Percentiles rank a stretch among this genome's conserved stretches.
Evolutionary conservation across 805 yeast genomes (phyloP).

Genomic region (Pichia rugopelliculosa): DNA sequence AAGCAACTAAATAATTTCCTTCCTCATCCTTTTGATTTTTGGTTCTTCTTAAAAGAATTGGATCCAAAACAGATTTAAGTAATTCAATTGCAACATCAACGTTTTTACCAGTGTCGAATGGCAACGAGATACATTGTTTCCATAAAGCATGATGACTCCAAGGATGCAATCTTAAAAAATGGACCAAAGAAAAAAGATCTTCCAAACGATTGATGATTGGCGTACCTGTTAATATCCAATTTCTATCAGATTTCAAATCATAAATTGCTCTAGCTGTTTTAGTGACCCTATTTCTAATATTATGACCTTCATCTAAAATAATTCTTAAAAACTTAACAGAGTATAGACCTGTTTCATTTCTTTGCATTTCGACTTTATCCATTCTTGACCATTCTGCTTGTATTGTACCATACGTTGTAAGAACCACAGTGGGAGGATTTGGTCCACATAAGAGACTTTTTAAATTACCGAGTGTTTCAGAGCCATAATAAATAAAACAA

Average conservation of each 20-base stretch:
- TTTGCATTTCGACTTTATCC: slow-evolving; percentile 21
- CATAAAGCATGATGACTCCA: slow-evolving; percentile 83
- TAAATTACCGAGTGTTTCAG: slow-evolving; percentile 46
- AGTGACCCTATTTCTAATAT: slow-evolving; percentile 69
- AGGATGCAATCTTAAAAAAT: slow-evolving; percentile 74
- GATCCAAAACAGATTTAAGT: slow-evolving; percentile 79
- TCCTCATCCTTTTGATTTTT: slow-evolving; percentile 70
- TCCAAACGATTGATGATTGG: slow-evolving; percentile 86
- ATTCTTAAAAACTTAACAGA: slow-evolving; percentile 69
- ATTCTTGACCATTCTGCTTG: slow-evolving; percentile 62
- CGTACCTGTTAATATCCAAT: slow-evolving; percentile 89
- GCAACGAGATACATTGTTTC: slow-evolving; percentile 77
- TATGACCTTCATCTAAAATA: slow-evolving; percentile 81
- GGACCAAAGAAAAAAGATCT: slow-evolving; percentile 72
- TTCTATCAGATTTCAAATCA: slow-evolving; percentile 54
- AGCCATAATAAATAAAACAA: slow-evolving; percentile 72
- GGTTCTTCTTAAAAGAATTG: slow-evolving; percentile 76
- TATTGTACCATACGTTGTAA: slow-evolving; percentile 86
- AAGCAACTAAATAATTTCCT: slow-evolving; percentile 65
- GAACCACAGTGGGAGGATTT: slow-evolving; percentile 57
- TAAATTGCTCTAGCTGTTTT: slow-evolving; percentile 74
- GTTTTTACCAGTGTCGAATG: slow-evolving; percentile 64
- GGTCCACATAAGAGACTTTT: slow-evolving; percentile 34
- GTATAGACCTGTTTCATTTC: slow-evolving; percentile 47
- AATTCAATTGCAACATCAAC: slow-evolving; percentile 69